Evolutionary conservation across 129 eudicot genomes (phyloP).

Genomic region (Escallonia herrerae): DNA sequence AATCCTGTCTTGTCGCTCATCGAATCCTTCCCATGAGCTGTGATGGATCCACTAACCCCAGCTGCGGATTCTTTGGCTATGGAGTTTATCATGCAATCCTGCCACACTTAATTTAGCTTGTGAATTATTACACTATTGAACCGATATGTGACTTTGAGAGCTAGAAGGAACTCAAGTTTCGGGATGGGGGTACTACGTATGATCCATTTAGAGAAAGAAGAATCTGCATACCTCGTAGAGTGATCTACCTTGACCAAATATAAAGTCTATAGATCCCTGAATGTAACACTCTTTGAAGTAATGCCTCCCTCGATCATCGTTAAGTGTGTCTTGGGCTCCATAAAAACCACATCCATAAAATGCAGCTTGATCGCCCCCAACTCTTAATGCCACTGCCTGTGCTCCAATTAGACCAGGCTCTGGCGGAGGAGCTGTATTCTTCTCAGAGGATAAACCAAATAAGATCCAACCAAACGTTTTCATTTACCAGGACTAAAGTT

Average conservation of each 20-base stretch:
- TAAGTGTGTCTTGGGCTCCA: slow-evolving; percentile 80
- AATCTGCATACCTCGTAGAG: slow-evolving; percentile 52
- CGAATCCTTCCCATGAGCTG: slow-evolving; percentile 78
- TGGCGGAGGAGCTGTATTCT: slow-evolving; percentile 85
- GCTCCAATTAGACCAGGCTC: slow-evolving; percentile 63
- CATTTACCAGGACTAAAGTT: neutral
- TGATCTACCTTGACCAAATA: slow-evolving; percentile 79
- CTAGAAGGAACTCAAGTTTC: too few species aligned
- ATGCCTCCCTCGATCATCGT: slow-evolving; percentile 77
- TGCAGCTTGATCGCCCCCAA: slow-evolving; percentile 70
- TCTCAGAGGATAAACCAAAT: slow-evolving; percentile 4
- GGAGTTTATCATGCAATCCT: slow-evolving; percentile 66
- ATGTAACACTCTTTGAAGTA: slow-evolving; percentile 81
- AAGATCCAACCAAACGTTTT: neutral
- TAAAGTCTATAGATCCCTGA: slow-evolving; percentile 82
- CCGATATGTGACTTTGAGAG: too few species aligned
- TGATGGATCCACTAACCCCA: slow-evolving; percentile 61
- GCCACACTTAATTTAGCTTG: slow-evolving; percentile 3
- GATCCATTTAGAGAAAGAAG: too few species aligned
- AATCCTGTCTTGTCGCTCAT: slow-evolving; percentile 56
- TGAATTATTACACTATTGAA: too few species aligned
- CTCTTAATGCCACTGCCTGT: slow-evolving; percentile 71
- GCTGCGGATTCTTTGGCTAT: slow-evolving; percentile 43
- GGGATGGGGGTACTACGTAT: too few species aligned
- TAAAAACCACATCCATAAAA: slow-evolving; percentile 84